A percentile compares a stretch with the other conserved stretches of the same genome.
phyloP scores from a whole-genome alignment of 2,329 filamentous ascomycete genomes.

The Cladorrhinum sp. region DNA sequence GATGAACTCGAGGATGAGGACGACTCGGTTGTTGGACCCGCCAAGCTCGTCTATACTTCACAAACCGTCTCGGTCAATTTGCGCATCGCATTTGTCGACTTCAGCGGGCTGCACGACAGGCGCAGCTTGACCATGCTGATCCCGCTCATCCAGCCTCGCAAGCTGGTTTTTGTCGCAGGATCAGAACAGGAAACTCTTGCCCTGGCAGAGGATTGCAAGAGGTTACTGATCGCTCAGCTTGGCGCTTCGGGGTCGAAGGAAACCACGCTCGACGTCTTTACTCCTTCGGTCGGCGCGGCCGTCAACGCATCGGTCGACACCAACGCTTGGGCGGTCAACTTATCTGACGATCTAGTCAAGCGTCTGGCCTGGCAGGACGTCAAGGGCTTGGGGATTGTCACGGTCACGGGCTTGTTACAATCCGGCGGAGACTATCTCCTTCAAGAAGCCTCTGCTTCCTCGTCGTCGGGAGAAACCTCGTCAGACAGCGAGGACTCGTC shows the following conservation, averaged over 20 bases:
- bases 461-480: conserved; percentile 1
- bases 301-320: conserved; percentile 95
- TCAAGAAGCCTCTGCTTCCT: conserved; percentile 39
- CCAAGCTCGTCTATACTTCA: conserved; percentile 66
- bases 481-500: conserved; percentile 44
- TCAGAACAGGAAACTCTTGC: conserved; percentile 72
- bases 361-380: conserved; percentile 94
- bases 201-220: conserved; percentile 76
- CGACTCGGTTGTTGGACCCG: conserved; percentile 60
- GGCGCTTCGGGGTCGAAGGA: conserved; percentile 42
- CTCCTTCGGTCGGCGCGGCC: conserved; percentile 67
- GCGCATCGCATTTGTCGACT: conserved; percentile 84
- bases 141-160: conserved; percentile 87
- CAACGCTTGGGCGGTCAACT: conserved; percentile 92
- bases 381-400: conserved; percentile 83
- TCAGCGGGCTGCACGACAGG: conserved; percentile 87
- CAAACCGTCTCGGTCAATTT: conserved; percentile 66
- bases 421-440: conserved; percentile 41
- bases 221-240: conserved; percentile 52
- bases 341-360: conserved; percentile 80
- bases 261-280: conserved; percentile 68
- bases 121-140: conserved; percentile 93
- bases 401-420: conserved; percentile 70
- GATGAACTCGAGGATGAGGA: conserved; percentile 58
- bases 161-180: conserved; percentile 88